Evolutionary conservation across 2,329 filamentous ascomycete genomes (phyloP), one percentile per base, ranked within the genome.

Genomic region (Tolypocladium paradoxum): DNA sequence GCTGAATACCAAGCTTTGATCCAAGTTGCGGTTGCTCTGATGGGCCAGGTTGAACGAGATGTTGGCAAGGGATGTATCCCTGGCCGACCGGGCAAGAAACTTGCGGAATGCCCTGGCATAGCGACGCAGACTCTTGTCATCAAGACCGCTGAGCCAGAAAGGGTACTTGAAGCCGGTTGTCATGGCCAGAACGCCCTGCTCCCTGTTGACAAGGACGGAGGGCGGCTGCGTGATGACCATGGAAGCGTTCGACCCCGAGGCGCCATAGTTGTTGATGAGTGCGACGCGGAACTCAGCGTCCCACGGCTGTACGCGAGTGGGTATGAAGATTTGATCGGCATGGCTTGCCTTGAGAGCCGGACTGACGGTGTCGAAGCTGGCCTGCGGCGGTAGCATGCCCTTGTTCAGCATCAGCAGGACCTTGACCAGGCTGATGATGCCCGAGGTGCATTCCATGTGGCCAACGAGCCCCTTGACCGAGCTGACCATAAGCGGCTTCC

Each of bases 391-490:
- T 4, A 73, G 62, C 5, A 31, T 33, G 2, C 55, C 50, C 3
- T 54, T 51, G 7, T 54, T 45, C 35, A 78, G 64, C 66, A 74
- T 75, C 51, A 78, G 57, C 2, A 73, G 69, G 0, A 73, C 69
- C 60, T 79, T 79, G 56, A 78, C 72, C 24, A 78, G 61, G 6
- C 69, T 69, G 0, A 71, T 69, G 34, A 76, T 70, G 31, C 76
- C 74, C 0, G 72, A 74, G 0, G 61, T 57, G 4, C 50, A 54
- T 38, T 64, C 62, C 1, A 56, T 50, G 51, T 66, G 64, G 9
- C 64, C 62, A 29, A 65, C 55, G 12, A 59, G 59, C 2, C 59
- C 60, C 48, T 66, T 66, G 50, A 64, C 53, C 5, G 61, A 56
- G 22, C 59, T 57, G 1, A 65, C 47, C 22, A 49, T 34, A 16